phyloP scores from a whole-genome alignment of 1,284 basidiomycete genomes.

The Pseudozyma pruni region DNA sequence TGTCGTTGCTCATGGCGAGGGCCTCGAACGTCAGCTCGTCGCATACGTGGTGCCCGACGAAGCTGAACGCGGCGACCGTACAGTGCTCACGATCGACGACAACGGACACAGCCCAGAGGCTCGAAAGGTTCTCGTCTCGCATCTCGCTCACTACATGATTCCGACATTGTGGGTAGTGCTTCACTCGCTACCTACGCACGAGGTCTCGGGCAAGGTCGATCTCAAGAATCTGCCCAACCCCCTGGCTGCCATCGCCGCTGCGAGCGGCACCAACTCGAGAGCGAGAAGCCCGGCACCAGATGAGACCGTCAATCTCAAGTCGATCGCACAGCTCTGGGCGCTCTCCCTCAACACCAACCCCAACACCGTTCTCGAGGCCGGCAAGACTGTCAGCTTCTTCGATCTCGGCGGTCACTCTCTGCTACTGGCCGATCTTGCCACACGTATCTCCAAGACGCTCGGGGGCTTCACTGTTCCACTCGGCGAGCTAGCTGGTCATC shows the following conservation, averaged over 20 bases:
- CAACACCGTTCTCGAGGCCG: conserved; percentile 48
- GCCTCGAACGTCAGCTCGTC: conserved; percentile 63
- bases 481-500: conserved; percentile 55
- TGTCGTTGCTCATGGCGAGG: conserved; percentile 62
- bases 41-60: conserved; percentile 64
- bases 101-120: conserved; percentile 62
- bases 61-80: conserved; percentile 33
- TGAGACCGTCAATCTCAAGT: conserved; percentile 55
- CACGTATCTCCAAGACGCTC: conserved; percentile 58
- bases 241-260: conserved; percentile 43
- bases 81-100: conserved; percentile 50
- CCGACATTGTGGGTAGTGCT: conserved; percentile 65
- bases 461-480: conserved; percentile 64
- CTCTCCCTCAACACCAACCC: conserved; percentile 60
- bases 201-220: conserved; percentile 66
- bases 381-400: conserved; percentile 59
- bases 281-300: conserved; percentile 40
- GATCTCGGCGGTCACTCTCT: conserved; percentile 67
- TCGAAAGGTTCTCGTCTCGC: conserved; percentile 44
- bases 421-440: conserved; percentile 62
- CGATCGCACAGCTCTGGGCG: conserved; percentile 61
- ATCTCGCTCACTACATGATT: conserved; percentile 66
- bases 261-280: conserved; percentile 41
- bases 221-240: conserved; percentile 62
- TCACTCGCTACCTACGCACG: conserved; percentile 62